Evolutionary conservation across 257 asterid species (phyloP), one percentile per base, ranked within the genome.

Genomic region (Phtheirospermum japonicum): DNA sequence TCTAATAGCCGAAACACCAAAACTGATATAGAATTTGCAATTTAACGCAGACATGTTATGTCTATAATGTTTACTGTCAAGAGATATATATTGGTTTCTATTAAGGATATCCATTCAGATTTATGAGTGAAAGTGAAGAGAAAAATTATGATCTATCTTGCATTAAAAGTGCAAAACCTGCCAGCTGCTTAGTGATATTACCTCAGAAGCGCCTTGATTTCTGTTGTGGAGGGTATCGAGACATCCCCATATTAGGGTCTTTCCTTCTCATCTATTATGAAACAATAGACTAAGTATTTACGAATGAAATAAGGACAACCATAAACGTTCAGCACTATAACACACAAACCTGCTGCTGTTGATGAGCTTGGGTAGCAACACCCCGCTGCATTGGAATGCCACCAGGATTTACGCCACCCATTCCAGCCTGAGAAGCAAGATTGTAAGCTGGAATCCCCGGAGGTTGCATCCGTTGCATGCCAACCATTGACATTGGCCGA

Each of bases 141-240:
- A 48, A 20, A 14, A 8, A 31, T 5, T 2, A n/a, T 13, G 42
- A 36, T 0, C 28, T 31, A 8, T 31, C 4, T 28, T 64, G 37
- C 8, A 60, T 40, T 36, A 34, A 53, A 67, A 23, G 28, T 23
- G 28, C 28, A 23, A 3, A 23, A 23, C 28, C 28, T 23, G 28
- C 34, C 19, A 67, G 49, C 59, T 19, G 28, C 59, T 42, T 23
- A 56, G 23, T 45, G 56, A 30, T 51, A 50, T 71, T 63, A 80
- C 95, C 88, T 92, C 76, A 89, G 68, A 76, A 83, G 72, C 97
- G 98, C 75, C 96, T 85, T 43, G 95, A 81, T 73, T 86, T 89
- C 85, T 84, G 95, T 66, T 84, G 97, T n/a, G 96, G 96, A 73
- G 96, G 97, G 75, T 88, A 86, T 72, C 98, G 97, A 63, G 88